These are phyloP conservation scores for Syncephalastrum sp. DNA, from an alignment of 371 early-diverging fungal genomes.

Conservation along the genomic window DNA sequence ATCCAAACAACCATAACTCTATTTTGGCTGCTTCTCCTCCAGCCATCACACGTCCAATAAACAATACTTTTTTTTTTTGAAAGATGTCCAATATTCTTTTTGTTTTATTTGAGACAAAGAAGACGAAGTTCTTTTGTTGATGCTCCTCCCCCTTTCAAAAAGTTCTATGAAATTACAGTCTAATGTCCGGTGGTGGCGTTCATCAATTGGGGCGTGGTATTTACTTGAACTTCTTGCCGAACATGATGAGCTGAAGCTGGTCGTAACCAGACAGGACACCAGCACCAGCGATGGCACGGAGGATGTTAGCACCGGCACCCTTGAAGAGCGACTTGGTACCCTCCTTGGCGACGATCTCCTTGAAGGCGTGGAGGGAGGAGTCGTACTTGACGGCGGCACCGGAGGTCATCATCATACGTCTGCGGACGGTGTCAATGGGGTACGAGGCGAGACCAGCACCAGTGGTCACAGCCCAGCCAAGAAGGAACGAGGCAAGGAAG, in stretches of 20 bases:
- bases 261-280: conserved; percentile 68
- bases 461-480: conserved; percentile 71
- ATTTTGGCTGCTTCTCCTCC: too few relatives aligned
- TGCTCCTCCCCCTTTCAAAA: too few relatives aligned
- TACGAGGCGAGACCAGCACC: conserved; percentile 64
- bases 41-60: too few relatives aligned
- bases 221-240: conserved; percentile 42
- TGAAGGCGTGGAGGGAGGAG: conserved; percentile 68
- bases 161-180: too few relatives aligned
- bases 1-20: too few relatives aligned
- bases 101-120: too few relatives aligned
- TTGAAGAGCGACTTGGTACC: conserved; percentile 79
- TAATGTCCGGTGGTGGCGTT: too few relatives aligned
- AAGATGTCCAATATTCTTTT: too few relatives aligned
- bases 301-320: conserved; percentile 80
- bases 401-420: conserved; percentile 85
- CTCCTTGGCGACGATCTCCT: conserved; percentile 68
- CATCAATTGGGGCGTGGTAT: conserved; percentile 1
- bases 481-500: conserved; percentile 62
- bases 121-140: too few relatives aligned
- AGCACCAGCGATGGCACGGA: conserved; percentile 82
- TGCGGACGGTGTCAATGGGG: conserved; percentile 83
- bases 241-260: conserved; percentile 58
- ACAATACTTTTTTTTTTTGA: too few relatives aligned
- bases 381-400: conserved; percentile 74